These are phyloP conservation scores for Diospyros kaki DNA, from an alignment of 148 eudicot species.

Conservation along the genomic window DNA sequence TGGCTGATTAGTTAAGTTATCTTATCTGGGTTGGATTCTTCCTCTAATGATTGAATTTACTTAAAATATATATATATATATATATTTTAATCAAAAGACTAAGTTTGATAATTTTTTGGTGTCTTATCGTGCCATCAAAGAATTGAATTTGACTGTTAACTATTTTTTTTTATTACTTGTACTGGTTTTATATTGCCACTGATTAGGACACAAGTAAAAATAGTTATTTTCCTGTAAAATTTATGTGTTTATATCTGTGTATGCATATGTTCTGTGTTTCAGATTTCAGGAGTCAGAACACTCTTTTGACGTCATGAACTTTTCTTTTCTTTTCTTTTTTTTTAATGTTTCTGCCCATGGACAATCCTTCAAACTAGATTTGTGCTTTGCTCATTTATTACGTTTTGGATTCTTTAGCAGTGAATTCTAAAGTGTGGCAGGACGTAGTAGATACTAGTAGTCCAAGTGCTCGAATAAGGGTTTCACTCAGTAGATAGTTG, in stretches of 20 bases:
- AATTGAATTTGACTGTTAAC: slow-evolving; percentile 50
- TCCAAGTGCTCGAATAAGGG: slow-evolving; percentile 21
- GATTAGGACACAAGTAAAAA: slow-evolving; percentile 55
- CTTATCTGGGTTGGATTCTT: slow-evolving; percentile 46
- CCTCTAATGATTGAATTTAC: slow-evolving; percentile 39
- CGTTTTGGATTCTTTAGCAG: slow-evolving; percentile 11
- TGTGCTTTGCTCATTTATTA: slow-evolving; percentile 14
- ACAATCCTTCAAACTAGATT: slow-evolving; percentile 4
- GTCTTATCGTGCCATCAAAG: slow-evolving; percentile 40
- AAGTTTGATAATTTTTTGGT: slow-evolving; percentile 31
- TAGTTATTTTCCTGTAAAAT: slow-evolving; percentile 8
- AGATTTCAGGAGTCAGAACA: too few species aligned
- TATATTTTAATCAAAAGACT: slow-evolving; percentile 34
- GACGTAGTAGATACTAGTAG: slow-evolving; percentile 19
- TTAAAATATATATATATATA: slow-evolving; percentile 18
- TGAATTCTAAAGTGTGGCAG: slow-evolving; percentile 6
- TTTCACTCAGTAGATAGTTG: background rate
- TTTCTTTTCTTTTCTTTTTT: background rate
- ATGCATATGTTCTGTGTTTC: background rate
- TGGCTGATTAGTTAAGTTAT: slow-evolving; percentile 34
- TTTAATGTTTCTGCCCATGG: background rate
- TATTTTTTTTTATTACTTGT: slow-evolving; percentile 30
- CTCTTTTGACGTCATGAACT: slow-evolving; percentile 4
- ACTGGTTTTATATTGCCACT: slow-evolving; percentile 14
- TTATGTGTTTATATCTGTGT: slow-evolving; percentile 12